Evolutionary conservation across 768 basidiomycete genomes (phyloP).

Genomic region (Mycena metata): DNA sequence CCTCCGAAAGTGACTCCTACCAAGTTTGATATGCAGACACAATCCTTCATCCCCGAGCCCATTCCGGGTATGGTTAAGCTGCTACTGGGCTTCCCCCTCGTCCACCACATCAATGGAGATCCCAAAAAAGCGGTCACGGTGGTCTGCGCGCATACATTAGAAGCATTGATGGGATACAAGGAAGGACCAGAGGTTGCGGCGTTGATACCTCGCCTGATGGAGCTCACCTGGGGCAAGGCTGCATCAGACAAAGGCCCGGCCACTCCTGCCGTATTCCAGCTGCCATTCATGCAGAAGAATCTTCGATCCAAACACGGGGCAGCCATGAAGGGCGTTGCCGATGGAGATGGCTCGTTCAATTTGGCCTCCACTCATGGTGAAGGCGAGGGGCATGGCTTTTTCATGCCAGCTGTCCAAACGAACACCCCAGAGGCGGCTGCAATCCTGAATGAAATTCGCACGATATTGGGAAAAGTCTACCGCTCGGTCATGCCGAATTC

Average conservation of each 20-base stretch:
- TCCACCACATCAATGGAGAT: slow-evolving; percentile 21
- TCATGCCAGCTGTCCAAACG: slow-evolving; percentile 31
- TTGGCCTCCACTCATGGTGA: slow-evolving; percentile 31
- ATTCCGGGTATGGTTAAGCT: slow-evolving; percentile 33
- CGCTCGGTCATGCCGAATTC: slow-evolving; percentile 27
- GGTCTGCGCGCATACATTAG: slow-evolving; percentile 22
- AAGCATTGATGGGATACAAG: background rate
- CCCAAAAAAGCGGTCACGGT: slow-evolving; percentile 14
- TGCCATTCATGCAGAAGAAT: slow-evolving; percentile 7
- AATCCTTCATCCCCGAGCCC: slow-evolving; percentile 1
- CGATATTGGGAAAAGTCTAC: slow-evolving; percentile 22
- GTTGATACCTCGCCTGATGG: background rate
- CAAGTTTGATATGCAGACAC: background rate
- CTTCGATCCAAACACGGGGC: slow-evolving; percentile 8
- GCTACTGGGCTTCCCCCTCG: slow-evolving; percentile 28
- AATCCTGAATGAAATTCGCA: background rate
- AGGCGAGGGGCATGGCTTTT: slow-evolving; percentile 28
- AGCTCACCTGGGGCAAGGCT: slow-evolving; percentile 15
- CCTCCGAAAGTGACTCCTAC: slow-evolving; percentile 7
- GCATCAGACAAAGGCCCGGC: background rate
- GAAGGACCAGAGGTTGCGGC: slow-evolving; percentile 1
- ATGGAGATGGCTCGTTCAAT: slow-evolving; percentile 29
- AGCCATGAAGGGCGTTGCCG: background rate
- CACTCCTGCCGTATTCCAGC: slow-evolving; percentile 9
- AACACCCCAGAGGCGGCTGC: slow-evolving; percentile 4